phyloP scores from a whole-genome alignment of 179 eudicot species.

The Spinacia oleracea region DNA sequence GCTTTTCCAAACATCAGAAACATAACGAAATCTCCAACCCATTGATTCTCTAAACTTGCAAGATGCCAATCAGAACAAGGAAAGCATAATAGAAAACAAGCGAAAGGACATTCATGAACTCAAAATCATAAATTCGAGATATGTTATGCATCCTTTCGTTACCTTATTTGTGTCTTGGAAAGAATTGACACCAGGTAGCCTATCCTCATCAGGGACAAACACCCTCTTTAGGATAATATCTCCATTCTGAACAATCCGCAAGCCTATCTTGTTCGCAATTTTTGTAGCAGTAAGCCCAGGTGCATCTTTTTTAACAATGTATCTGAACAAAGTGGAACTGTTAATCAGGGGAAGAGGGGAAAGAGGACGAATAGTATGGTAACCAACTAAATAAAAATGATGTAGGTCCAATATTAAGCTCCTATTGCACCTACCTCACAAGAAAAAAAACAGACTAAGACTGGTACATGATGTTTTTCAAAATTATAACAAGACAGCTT shows the following conservation, averaged over 20 bases:
- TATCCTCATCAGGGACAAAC: constrained; percentile 88
- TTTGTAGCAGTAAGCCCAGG: constrained; percentile 88
- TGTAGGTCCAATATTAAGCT: background rate
- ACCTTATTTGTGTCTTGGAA: constrained; percentile 95
- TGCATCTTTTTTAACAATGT: constrained; percentile 72
- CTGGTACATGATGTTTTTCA: background rate
- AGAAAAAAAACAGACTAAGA: background rate
- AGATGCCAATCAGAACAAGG: background rate
- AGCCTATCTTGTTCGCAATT: constrained; percentile 85
- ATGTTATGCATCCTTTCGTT: constrained; percentile 13
- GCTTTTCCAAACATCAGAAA: background rate
- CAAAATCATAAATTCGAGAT: background rate
- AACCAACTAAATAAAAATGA: background rate
- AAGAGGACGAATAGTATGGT: background rate
- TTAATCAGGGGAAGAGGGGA: constrained; percentile 1
- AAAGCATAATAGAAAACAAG: background rate
- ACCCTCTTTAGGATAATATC: constrained; percentile 75
- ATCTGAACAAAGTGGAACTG: constrained; percentile 43
- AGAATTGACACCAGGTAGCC: constrained; percentile 84
- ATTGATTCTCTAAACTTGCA: background rate
- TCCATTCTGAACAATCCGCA: constrained; percentile 94
- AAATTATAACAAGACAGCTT: background rate
- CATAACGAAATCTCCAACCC: background rate
- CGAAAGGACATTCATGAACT: background rate
- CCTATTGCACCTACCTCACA: background rate